These are phyloP conservation scores for Chalciporus pseudorubinellus DNA, from an alignment of 768 basidiomycete species.

Conservation along the genomic window DNA sequence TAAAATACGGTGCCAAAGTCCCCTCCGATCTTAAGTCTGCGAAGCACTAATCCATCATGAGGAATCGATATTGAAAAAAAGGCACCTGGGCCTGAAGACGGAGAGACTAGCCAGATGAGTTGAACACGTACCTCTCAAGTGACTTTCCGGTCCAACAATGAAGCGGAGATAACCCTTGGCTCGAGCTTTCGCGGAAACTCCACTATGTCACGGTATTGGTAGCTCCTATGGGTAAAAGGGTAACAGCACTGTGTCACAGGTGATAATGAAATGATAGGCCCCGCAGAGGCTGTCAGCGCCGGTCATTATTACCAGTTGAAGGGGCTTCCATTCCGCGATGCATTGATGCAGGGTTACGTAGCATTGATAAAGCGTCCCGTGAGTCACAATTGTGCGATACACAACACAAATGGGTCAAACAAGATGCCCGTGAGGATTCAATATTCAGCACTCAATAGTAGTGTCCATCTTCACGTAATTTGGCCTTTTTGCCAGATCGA, in stretches of 20 bases:
- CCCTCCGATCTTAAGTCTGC: not conserved
- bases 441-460: not conserved
- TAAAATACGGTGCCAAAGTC: not conserved
- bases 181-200: constrained; percentile 16
- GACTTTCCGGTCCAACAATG: not conserved
- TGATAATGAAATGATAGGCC: constrained; percentile 17
- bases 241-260: no score
- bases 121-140: not conserved
- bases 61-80: not conserved
- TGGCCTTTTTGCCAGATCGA: not conserved
- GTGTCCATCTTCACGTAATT: not conserved
- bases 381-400: not conserved
- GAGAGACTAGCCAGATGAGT: constrained; percentile 13
- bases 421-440: not conserved
- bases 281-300: constrained; percentile 6
- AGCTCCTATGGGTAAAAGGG: not conserved
- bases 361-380: constrained; percentile 1
- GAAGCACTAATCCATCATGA: not conserved
- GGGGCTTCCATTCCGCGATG: constrained; percentile 25
- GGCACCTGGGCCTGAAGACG: not conserved
- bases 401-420: constrained; percentile 2
- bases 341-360: not conserved
- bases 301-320: constrained; percentile 2
- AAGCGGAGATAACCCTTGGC: constrained; percentile 21
- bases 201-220: not conserved